Evolutionary conservation across 208 protist genomes (phyloP).

Genomic region (Trypanosoma platydactyli): DNA sequence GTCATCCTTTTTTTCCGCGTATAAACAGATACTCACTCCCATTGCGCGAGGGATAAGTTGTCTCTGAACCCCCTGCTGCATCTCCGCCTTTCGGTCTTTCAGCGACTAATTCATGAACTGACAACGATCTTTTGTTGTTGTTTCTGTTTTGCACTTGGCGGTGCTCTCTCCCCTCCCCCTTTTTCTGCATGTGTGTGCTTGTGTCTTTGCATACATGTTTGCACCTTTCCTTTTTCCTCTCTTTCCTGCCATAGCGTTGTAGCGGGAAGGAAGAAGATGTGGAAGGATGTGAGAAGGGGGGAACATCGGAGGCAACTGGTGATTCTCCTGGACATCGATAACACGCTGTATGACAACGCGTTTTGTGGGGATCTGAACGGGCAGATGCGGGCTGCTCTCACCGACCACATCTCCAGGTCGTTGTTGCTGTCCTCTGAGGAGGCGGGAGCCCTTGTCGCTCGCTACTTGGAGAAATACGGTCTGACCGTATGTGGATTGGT

Average conservation of each 20-base stretch:
- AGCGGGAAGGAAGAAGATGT: background rate
- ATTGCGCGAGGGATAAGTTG: too few relatives aligned
- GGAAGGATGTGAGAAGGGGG: background rate
- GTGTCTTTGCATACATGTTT: background rate
- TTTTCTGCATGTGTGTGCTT: background rate
- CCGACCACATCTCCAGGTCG: conserved; percentile 36
- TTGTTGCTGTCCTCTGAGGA: conserved; percentile 38
- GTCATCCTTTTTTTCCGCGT: too few relatives aligned
- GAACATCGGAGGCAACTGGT: conserved; percentile 25
- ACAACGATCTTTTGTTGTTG: conserved; percentile 6
- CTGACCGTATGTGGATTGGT: conserved; percentile 58
- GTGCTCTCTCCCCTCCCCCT: conserved; percentile 16
- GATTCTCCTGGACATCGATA: conserved; percentile 79
- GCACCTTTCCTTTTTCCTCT: conserved; percentile 8
- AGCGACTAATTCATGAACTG: background rate
- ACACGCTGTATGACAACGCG: conserved; percentile 70
- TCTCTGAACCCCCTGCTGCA: too few relatives aligned
- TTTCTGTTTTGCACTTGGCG: conserved; percentile 10
- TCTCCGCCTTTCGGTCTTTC: background rate
- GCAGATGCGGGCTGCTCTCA: conserved; percentile 61
- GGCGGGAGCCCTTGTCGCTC: conserved; percentile 30
- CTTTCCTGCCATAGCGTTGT: conserved; percentile 2
- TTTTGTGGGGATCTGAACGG: conserved; percentile 40
- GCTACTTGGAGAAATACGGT: conserved; percentile 60
- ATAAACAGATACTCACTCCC: too few relatives aligned